Base-by-base conservation (phyloP, 2,329 filamentous ascomycete species). In the Botrytis cinerea region DNA sequence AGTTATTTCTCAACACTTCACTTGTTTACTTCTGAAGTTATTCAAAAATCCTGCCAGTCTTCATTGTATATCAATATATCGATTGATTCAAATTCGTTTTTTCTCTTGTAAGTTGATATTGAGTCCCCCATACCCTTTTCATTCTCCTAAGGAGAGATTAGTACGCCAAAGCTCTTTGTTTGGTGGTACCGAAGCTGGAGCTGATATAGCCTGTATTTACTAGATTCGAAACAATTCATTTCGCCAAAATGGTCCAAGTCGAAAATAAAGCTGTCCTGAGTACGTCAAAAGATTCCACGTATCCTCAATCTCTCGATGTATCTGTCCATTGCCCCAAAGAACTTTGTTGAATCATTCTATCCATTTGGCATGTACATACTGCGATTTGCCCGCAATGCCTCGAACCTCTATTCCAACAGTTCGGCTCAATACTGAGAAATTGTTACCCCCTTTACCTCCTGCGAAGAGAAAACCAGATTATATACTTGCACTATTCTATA, bases 201-300 rank as follows among this genome's bases (percentile, higher is more conserved):
- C 71, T 72, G 71, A 72, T 68, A 72, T 72, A 69, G 62, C 71
- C 51, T 48, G 51, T 72, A 51, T 45, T 60, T 35, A n/a, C 12
- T 54, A 72, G 71, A 69, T 59, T 68, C 62, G 71, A 69, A 72
- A 69, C 70, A 54, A 61, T 35, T n/a, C 45, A 72, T 69, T 43
- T 69, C 62, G 76, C 78, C 83, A 86, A 81, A 77, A 92, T 92
- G 90, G 71, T 72, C 51, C 71, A 72, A 61, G 89, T 91, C 81
- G 87, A 92, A 81, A 89, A 92, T 76, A 92, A 92, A 83, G 87
- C 88, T 76, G 90, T 90, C 76, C 86, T 93, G 80, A 92, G 87
- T 89, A 86, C 78, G 87, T 83, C 66, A 66, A 60, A 57, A 68
- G 28, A 38, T 77, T 75, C 80, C 80, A 73, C 81, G 82, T 79